Base-by-base conservation (phyloP, 2,329 filamentous ascomycete species). In the Pyricularia sp. region DNA sequence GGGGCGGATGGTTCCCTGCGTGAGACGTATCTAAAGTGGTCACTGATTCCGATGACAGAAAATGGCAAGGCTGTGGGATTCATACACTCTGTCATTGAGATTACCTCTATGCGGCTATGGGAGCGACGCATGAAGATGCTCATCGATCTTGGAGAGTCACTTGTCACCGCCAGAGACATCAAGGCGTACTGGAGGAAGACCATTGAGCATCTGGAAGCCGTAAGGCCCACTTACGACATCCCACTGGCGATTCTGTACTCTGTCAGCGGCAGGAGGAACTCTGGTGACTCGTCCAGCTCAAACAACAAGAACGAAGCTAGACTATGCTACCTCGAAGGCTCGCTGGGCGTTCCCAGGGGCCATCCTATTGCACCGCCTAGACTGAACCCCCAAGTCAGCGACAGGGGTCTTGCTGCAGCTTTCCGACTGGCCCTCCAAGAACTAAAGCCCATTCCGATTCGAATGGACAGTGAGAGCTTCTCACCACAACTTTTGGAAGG, bases 401-500 rank as follows among this genome's bases (percentile, higher is more conserved):
- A 80, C 26, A 72, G 78, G 12, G 78, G 80, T 1, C 73, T 84
- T 7, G 76, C 80, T 0, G 72, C 77, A 10, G 76, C 78, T 9
- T 80, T 84, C 71, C 76, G 79, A 61, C 72, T 79, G 63, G 80
- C 82, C 2, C 67, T 83, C 6, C 71, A 76, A 20, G 76, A 76
- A 7, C 76, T 76, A 6, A 76, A 78, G 7, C 81, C 82, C 0
- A 72, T 83, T 0, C 70, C 83, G 2, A 73, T 84, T 3, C 79
- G 80, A 67, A 80, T 75, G 1, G 78, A 75, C 23, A 80, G 85
- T 69, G 84, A 83, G 7, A 88, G 86, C 50, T 77, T 92, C 9
- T 87, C 90, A 2, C 73, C 81, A 26, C 76, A 80, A 26, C 78
- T 92, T 67, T 80, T 91, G 63, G 79, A 86, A 26, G 88, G 85